Percentiles rank a stretch among this genome's conserved stretches.
Evolutionary conservation across 2,329 filamentous ascomycete genomes (phyloP).

Genomic region (Trichoderma sp.): DNA sequence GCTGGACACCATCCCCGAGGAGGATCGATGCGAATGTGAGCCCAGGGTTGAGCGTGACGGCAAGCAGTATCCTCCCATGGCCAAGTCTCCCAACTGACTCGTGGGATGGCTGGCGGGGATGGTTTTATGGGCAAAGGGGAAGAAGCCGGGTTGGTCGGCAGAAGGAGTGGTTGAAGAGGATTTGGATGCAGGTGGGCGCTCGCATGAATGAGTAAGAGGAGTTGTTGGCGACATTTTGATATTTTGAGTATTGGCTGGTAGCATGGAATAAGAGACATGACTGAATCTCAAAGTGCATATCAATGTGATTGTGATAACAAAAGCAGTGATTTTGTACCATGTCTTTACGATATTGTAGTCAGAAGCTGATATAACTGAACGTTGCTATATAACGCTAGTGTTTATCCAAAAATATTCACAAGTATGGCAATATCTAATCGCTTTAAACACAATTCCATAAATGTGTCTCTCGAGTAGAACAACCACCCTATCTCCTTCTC

Average conservation of each 20-base stretch:
- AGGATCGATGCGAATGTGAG: conserved; percentile 67
- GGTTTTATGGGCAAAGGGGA: conserved; percentile 39
- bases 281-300: not conserved
- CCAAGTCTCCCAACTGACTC: conserved; percentile 49
- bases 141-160: conserved; percentile 38
- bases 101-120: conserved; percentile 35
- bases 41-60: conserved; percentile 65
- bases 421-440: not conserved
- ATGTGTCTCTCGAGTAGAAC: not conserved
- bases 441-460: not conserved
- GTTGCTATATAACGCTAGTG: not conserved
- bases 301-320: not conserved
- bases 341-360: not conserved
- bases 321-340: not conserved
- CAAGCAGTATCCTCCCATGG: conserved; percentile 68
- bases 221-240: not conserved
- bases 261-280: not conserved
- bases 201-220: not conserved
- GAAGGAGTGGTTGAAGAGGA: conserved; percentile 40
- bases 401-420: not conserved
- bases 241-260: not conserved
- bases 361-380: not conserved
- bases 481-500: conserved; percentile 38
- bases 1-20: conserved; percentile 61
- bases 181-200: not conserved